phyloP scores from a whole-genome alignment of 768 basidiomycete species.

The Calocybe indica region DNA sequence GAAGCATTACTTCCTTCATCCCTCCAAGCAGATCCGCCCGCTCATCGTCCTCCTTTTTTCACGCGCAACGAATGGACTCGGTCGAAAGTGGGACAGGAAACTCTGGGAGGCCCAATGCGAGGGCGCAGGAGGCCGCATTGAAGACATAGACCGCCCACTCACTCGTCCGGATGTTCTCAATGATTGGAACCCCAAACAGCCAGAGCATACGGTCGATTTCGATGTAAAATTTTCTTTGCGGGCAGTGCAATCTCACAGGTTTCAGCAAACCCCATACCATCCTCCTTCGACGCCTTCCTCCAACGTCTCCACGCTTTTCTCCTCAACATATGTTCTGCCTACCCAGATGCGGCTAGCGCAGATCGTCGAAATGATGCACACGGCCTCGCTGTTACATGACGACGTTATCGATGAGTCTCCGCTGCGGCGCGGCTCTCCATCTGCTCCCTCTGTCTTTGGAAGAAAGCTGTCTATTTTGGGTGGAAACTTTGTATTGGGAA shows the following conservation, averaged over 20 bases:
- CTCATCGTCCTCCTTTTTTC: constrained; percentile 82
- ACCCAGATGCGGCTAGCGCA: constrained; percentile 89
- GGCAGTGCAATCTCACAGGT: constrained; percentile 14
- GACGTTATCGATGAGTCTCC: constrained; percentile 88
- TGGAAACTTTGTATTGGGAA: constrained; percentile 87
- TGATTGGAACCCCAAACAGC: constrained; percentile 83
- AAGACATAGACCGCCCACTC: constrained; percentile 68
- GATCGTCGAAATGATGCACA: constrained; percentile 95
- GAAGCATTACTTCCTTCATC: constrained; percentile 87
- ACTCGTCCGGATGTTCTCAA: constrained; percentile 73
- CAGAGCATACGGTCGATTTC: constrained; percentile 55
- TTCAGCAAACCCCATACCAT: constrained; percentile 22
- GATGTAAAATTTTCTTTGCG: constrained; percentile 33
- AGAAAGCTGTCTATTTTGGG: constrained; percentile 86
- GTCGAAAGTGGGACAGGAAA: constrained; percentile 52
- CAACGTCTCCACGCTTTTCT: constrained; percentile 12
- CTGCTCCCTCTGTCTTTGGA: constrained; percentile 78
- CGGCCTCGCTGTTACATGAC: constrained; percentile 92
- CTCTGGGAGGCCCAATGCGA: constrained; percentile 46
- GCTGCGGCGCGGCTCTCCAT: constrained; percentile 69
- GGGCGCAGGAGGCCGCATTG: constrained; percentile 40
- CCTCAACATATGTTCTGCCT: constrained; percentile 49
- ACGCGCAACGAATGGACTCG: constrained; percentile 87
- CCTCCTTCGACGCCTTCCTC: constrained; percentile 18
- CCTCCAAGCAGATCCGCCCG: constrained; percentile 87